phyloP scores from a whole-genome alignment of 225 moss, liverwort and hornwort species.

The Anthoceros angustus region DNA sequence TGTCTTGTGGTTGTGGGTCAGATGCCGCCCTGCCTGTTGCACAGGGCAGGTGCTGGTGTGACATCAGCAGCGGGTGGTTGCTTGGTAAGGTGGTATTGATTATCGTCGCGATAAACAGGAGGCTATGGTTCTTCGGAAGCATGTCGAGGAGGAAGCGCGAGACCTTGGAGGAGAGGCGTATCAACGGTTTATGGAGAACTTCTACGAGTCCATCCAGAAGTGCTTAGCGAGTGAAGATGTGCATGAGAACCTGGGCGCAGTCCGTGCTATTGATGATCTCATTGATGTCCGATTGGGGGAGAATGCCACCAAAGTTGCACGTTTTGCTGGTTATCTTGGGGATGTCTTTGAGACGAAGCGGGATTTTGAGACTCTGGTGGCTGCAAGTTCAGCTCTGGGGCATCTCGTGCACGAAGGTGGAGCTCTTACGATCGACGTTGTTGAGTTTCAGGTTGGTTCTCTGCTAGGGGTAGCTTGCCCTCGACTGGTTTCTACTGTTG shows the following conservation, averaged over 20 bases:
- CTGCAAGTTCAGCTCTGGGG: constrained; percentile 72
- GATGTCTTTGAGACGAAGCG: constrained; percentile 81
- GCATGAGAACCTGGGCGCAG: constrained; percentile 62
- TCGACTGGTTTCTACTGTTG: neutral
- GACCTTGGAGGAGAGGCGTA: constrained; percentile 81
- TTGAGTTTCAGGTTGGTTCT: constrained; percentile 58
- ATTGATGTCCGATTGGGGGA: constrained; percentile 88
- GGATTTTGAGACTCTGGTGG: constrained; percentile 52
- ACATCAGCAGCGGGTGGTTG: neutral
- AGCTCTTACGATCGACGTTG: constrained; percentile 79
- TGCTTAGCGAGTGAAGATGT: constrained; percentile 58
- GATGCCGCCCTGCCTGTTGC: neutral
- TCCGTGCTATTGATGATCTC: constrained; percentile 76
- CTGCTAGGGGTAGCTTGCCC: neutral
- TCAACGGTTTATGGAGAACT: constrained; percentile 73
- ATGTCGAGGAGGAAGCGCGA: constrained; percentile 83
- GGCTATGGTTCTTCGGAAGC: constrained; percentile 53
- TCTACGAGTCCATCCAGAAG: constrained; percentile 61
- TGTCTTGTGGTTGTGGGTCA: neutral
- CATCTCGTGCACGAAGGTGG: constrained; percentile 79
- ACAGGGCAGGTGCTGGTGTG: neutral
- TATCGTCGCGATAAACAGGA: constrained; percentile 37
- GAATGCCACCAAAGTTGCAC: constrained; percentile 85
- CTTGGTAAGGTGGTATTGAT: neutral
- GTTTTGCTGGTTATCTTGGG: constrained; percentile 61